These are phyloP conservation scores for Pinus albicaulis DNA, from an alignment of 75 land plant genomes.

Conservation along the genomic window DNA sequence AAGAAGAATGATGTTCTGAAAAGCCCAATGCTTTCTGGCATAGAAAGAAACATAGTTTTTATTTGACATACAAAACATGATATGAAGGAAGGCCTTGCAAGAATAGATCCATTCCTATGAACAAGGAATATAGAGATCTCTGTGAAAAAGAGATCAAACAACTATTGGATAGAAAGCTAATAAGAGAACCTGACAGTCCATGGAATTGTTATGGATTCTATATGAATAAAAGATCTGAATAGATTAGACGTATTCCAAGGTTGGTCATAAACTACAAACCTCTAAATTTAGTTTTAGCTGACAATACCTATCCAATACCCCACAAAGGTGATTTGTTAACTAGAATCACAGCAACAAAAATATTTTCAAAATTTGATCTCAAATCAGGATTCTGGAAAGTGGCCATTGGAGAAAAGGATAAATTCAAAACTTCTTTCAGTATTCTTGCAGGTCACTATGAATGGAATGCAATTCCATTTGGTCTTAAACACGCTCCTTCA, in stretches of 20 bases:
- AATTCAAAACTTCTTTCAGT: neutral
- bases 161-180: too few relatives aligned
- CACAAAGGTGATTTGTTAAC: neutral
- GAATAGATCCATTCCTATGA: too few relatives aligned
- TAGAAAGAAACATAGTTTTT: too few relatives aligned
- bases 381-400: neutral
- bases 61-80: too few relatives aligned
- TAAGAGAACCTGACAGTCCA: too few relatives aligned
- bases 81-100: too few relatives aligned
- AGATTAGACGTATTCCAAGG: neutral
- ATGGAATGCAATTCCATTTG: too few relatives aligned
- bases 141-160: too few relatives aligned
- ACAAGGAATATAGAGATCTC: too few relatives aligned
- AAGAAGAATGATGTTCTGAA: too few relatives aligned
- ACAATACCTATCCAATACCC: neutral
- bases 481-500: neutral
- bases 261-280: neutral
- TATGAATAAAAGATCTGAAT: neutral
- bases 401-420: neutral
- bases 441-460: neutral
- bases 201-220: too few relatives aligned
- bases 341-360: neutral
- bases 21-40: too few relatives aligned
- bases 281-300: neutral
- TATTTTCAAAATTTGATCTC: neutral